A percentile compares a stretch with the other conserved stretches of the same genome.
phyloP scores from a whole-genome alignment of 2,329 filamentous ascomycete species.

The Waltergamsia citrina region DNA sequence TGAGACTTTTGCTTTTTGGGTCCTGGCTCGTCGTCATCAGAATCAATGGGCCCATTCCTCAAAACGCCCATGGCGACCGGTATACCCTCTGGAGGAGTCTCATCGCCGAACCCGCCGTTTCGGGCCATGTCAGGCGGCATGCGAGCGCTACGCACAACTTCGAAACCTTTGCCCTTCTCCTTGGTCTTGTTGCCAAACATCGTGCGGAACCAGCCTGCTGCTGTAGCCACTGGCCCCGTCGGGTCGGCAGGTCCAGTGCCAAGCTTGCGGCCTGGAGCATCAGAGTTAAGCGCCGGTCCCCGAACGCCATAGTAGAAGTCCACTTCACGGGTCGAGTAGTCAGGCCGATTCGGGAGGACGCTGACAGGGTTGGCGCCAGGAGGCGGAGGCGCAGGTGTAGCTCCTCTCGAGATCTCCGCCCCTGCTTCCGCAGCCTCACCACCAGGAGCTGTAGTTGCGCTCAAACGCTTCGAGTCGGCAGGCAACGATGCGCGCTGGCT shows the following conservation, averaged over 20 bases:
- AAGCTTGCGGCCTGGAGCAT: conserved; percentile 70
- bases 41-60: conserved; percentile 53
- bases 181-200: conserved; percentile 79
- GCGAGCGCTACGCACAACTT: conserved; percentile 83
- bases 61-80: conserved; percentile 54
- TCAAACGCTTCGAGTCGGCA: conserved; percentile 24
- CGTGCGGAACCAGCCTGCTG: conserved; percentile 78
- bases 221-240: conserved; percentile 80
- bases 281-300: conserved; percentile 76
- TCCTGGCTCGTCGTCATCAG: conserved; percentile 38
- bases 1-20: conserved; percentile 10
- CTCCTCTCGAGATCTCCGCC: conserved; percentile 28
- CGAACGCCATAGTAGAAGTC: conserved; percentile 95
- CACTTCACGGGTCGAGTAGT: conserved; percentile 89
- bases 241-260: conserved; percentile 94
- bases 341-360: conserved; percentile 52
- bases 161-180: conserved; percentile 92
- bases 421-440: conserved; percentile 27
- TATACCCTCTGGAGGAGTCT: conserved; percentile 57
- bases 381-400: conserved; percentile 30
- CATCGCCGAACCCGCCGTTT: conserved; percentile 47
- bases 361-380: conserved; percentile 20
- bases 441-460: conserved; percentile 13
- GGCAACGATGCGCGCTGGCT: no score
- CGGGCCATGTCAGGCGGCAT: conserved; percentile 64